These are phyloP conservation scores for Cladophialophora carrionii DNA, from an alignment of 2,329 filamentous ascomycete species.

Conservation along the genomic window DNA sequence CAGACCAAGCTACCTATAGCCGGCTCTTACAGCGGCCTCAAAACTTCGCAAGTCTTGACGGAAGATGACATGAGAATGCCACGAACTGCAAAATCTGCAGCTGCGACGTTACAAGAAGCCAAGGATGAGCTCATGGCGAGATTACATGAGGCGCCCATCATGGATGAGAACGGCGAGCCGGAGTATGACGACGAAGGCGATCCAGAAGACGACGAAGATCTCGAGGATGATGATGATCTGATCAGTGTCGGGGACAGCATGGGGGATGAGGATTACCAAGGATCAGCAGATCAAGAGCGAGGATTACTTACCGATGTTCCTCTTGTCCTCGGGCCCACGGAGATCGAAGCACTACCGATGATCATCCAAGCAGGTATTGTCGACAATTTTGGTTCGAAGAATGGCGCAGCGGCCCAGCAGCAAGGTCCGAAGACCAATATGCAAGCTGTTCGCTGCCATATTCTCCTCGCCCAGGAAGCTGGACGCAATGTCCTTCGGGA, in stretches of 20 bases:
- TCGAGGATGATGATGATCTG: slow-evolving; percentile 49
- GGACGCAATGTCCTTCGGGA: slow-evolving; percentile 87
- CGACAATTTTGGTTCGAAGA: slow-evolving; percentile 71
- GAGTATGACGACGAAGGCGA: slow-evolving; percentile 54
- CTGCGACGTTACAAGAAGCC: slow-evolving; percentile 55
- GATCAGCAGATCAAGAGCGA: slow-evolving; percentile 60
- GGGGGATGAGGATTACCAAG: slow-evolving; percentile 56
- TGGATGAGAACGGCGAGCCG: slow-evolving; percentile 46
- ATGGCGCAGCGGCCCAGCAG: slow-evolving; percentile 45
- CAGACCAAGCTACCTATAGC: slow-evolving; percentile 50
- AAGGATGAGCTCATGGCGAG: slow-evolving; percentile 57
- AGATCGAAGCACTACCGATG: slow-evolving; percentile 96
- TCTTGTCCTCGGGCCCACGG: slow-evolving; percentile 88
- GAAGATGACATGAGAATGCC: slow-evolving; percentile 53
- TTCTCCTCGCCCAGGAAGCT: slow-evolving; percentile 85
- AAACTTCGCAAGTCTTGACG: slow-evolving; percentile 47
- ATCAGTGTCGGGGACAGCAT: slow-evolving; percentile 51
- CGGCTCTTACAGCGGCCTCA: slow-evolving; percentile 47
- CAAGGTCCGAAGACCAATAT: slow-evolving; percentile 68
- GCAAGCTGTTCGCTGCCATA: slow-evolving; percentile 86
- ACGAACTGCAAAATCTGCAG: slow-evolving; percentile 53
- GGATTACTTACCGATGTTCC: slow-evolving; percentile 91
- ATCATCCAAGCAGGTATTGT: slow-evolving; percentile 95
- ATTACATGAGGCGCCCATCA: slow-evolving; percentile 49
- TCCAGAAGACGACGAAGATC: slow-evolving; percentile 43